Evolutionary conservation across 2,329 filamentous ascomycete genomes (phyloP).

Genomic region (Alternaria sp.): DNA sequence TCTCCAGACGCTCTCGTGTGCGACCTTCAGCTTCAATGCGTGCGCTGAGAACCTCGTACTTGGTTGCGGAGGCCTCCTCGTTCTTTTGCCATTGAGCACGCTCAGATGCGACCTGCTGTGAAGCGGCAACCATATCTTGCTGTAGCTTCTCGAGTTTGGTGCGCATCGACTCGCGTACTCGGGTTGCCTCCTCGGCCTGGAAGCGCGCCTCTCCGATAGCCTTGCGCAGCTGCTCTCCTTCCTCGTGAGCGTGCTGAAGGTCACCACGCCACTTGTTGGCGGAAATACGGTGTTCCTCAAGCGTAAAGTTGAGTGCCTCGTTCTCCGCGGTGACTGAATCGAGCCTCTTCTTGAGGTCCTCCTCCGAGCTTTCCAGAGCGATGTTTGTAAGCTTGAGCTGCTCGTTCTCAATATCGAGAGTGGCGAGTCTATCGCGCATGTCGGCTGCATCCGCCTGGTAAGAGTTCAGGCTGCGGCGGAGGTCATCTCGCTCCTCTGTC

Average conservation of each 20-base stretch:
- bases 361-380: constrained; percentile 43
- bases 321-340: constrained; percentile 65
- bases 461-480: constrained; percentile 48
- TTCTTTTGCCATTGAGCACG: constrained; percentile 78
- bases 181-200: constrained; percentile 85
- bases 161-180: constrained; percentile 82
- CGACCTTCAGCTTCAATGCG: constrained; percentile 56
- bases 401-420: constrained; percentile 64
- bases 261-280: constrained; percentile 66
- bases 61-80: constrained; percentile 63
- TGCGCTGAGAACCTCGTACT: constrained; percentile 61
- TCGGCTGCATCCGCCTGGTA: constrained; percentile 51
- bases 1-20: constrained; percentile 54
- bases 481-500: constrained; percentile 51
- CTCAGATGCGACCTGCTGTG: constrained; percentile 81
- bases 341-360: constrained; percentile 59
- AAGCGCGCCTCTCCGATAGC: constrained; percentile 75
- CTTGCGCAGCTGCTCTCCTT: constrained; percentile 73
- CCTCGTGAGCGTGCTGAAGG: constrained; percentile 58
- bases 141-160: constrained; percentile 85
- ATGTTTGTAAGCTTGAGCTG: constrained; percentile 57
- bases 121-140: constrained; percentile 81
- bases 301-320: constrained; percentile 64
- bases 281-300: constrained; percentile 69
- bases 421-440: constrained; percentile 58